These are phyloP conservation scores for Atalantia buxifolia DNA, from an alignment of 345 rosid species.

Conservation along the genomic window DNA sequence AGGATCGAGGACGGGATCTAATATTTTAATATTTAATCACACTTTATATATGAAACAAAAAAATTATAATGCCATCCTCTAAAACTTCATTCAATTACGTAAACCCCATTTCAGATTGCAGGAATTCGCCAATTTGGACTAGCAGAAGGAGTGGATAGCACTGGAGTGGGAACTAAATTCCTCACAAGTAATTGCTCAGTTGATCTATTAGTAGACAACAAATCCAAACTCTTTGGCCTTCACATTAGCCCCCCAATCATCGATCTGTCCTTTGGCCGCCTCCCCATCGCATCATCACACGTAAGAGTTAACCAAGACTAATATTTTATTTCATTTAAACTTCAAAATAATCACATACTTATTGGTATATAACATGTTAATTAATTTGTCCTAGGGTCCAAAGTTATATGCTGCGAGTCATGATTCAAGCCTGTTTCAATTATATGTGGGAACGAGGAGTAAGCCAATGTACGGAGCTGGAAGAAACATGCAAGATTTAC, in stretches of 20 bases:
- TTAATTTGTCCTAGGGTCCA: constrained; percentile 34
- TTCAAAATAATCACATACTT: background rate
- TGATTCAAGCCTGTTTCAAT: constrained; percentile 32
- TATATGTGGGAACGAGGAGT: constrained; percentile 56
- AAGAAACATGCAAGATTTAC: constrained; percentile 69
- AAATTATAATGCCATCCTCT: background rate
- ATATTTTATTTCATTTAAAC: background rate
- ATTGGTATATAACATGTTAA: background rate
- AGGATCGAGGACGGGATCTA: background rate
- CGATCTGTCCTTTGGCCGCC: constrained; percentile 53
- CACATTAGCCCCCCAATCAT: constrained; percentile 60
- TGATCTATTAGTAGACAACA: constrained; percentile 57
- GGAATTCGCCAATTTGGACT: constrained; percentile 48
- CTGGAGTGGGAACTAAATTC: constrained; percentile 69
- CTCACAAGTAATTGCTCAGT: constrained; percentile 68
- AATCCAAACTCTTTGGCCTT: constrained; percentile 73
- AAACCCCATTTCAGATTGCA: constrained; percentile 39
- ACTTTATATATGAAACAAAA: background rate
- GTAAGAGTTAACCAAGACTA: constrained; percentile 28
- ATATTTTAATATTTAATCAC: no score
- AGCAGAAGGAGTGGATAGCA: constrained; percentile 74
- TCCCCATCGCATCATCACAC: constrained; percentile 53
- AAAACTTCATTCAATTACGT: background rate
- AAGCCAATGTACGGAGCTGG: constrained; percentile 89
- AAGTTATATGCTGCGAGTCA: constrained; percentile 49